Evolutionary conservation across 192 early-diverging fungal genomes (phyloP), one percentile per base, ranked within the genome.

Genomic region (Coemansia sp.): DNA sequence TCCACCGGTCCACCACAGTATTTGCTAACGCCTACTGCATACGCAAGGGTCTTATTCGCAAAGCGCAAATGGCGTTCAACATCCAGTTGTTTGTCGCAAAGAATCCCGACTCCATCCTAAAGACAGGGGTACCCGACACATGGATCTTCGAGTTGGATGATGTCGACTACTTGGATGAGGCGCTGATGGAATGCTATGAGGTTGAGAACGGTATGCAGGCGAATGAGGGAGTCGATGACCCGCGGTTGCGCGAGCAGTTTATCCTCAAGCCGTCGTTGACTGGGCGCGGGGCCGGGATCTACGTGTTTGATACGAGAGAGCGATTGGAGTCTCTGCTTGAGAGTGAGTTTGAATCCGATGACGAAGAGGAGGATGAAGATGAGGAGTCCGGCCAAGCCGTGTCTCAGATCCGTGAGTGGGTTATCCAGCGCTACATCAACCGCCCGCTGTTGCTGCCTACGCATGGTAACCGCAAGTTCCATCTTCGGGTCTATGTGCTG

Each of bases 381-480:
- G 68, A 70, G 1, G 67, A 72, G 19, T 69, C 69, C 1, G 68
- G 55, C 40, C 66, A 82, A 40, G 69, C 47, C 8, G 72, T 83
- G 32, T 84, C 85, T 26, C 89, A 90, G 64, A 87, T 90, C 21
- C 82, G 89, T 49, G 89, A 90, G 44, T 90, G 88, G 88, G 89
- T 90, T 16, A 84, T 90, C 19, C 89, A 90, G 65, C 80, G 87
- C 5, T 90, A 90, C 64, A 87, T 90, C 23, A 79, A 87, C 63
- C 62, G 74, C 7, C 89, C 89, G 3, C 64, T 89, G 21, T 62
- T 90, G 28, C 60, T 90, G 10, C 38, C 59, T 13, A 23, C 66
- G 4, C 74, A 75, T 13, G 68, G 75, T 10, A 55, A 71, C 38
- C 85, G 89, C 63, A 90, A 90, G 71, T 90, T 90, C 80, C 89